These are phyloP conservation scores for Fusarium fujikuroi DNA, from an alignment of 2,329 filamentous ascomycete species.

Conservation along the genomic window DNA sequence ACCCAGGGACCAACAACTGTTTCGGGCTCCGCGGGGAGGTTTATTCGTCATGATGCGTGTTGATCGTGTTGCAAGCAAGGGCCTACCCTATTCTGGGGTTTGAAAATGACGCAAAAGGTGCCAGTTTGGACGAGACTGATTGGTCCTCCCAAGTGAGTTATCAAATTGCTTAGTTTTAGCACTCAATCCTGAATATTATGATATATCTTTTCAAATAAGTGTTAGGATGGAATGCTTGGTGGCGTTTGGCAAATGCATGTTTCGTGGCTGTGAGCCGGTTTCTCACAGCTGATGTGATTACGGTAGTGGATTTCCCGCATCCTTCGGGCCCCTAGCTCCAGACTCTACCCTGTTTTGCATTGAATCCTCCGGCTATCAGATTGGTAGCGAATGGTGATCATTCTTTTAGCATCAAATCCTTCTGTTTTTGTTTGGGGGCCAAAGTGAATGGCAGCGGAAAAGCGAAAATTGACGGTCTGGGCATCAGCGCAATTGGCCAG, in stretches of 20 bases:
- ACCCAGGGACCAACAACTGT: too few species aligned
- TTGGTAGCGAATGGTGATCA: background rate
- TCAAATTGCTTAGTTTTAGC: background rate
- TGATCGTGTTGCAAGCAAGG: background rate
- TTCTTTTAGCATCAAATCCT: background rate
- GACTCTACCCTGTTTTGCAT: background rate
- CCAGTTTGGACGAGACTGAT: background rate
- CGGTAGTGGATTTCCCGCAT: background rate
- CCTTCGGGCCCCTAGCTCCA: background rate
- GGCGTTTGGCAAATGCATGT: background rate
- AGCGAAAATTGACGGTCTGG: background rate
- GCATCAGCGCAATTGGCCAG: background rate
- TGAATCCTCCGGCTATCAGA: background rate
- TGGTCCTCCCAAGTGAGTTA: accelerated
- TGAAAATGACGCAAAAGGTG: background rate
- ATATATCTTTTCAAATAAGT: background rate
- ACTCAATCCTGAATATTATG: background rate
- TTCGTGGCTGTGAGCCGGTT: background rate
- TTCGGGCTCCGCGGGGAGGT: background rate
- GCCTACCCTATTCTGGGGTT: background rate
- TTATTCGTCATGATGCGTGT: background rate
- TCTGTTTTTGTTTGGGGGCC: background rate
- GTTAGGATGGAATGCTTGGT: too few species aligned
- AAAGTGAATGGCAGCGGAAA: background rate
- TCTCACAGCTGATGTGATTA: background rate